These are phyloP conservation scores for Rubia tinctorum DNA, from an alignment of 305 asterid species.

Conservation along the genomic window DNA sequence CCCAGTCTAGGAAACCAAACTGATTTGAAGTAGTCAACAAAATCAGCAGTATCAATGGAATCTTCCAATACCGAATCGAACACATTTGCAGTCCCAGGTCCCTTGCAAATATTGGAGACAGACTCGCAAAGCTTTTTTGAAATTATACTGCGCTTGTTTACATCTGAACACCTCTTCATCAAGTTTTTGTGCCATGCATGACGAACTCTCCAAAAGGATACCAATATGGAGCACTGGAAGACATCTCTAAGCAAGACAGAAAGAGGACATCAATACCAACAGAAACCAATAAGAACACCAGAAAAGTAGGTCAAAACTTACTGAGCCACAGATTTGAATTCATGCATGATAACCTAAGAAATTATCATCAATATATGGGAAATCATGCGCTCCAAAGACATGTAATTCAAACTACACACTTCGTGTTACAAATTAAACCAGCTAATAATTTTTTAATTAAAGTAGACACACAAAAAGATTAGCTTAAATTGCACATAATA, in stretches of 20 bases:
- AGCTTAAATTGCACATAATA: background rate
- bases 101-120: slow-evolving; percentile 52
- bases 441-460: background rate
- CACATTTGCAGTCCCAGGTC: slow-evolving; percentile 36
- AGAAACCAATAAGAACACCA: background rate
- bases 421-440: background rate
- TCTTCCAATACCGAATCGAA: slow-evolving; percentile 57
- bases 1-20: slow-evolving; percentile 83
- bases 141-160: slow-evolving; percentile 46
- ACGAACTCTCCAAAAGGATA: slow-evolving; percentile 93
- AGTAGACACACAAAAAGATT: background rate
- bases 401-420: background rate
- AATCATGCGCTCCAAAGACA: background rate
- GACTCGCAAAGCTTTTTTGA: slow-evolving; percentile 59
- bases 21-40: slow-evolving; percentile 81
- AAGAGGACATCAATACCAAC: slow-evolving; percentile 17
- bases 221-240: slow-evolving; percentile 76
- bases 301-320: background rate
- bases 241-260: slow-evolving; percentile 52
- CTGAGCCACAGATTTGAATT: background rate
- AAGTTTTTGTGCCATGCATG: slow-evolving; percentile 90
- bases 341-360: background rate
- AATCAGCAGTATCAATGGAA: slow-evolving; percentile 54
- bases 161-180: slow-evolving; percentile 59
- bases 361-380: background rate